Conservation (phyloP, 208 protist genomes). For the Angomonas ambiguus region DNA sequence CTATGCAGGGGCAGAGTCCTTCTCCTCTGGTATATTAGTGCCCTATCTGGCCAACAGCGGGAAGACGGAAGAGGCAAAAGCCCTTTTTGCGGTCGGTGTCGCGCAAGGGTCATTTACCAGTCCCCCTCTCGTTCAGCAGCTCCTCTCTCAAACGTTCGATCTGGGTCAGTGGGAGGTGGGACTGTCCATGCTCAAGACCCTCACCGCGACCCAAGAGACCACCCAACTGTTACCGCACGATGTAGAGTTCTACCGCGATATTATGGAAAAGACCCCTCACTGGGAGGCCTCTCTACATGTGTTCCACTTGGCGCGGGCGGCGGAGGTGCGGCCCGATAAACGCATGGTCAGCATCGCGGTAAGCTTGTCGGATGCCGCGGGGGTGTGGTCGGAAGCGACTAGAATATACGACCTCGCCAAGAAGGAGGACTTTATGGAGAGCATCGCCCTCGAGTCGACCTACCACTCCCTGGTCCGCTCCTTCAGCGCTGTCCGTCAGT, state of each 20-base stretch:
- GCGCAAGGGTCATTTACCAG: slow-evolving; percentile 67
- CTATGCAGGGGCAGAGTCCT: slow-evolving; percentile 58
- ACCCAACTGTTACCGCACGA: slow-evolving; percentile 52
- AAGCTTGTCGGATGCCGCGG: slow-evolving; percentile 57
- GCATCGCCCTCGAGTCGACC: slow-evolving; percentile 38
- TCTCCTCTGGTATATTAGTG: slow-evolving; percentile 71
- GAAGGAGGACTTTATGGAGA: slow-evolving; percentile 57
- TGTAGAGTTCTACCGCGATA: slow-evolving; percentile 48
- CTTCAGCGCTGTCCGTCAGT: slow-evolving; percentile 64
- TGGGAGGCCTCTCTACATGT: slow-evolving; percentile 59
- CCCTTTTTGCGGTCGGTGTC: slow-evolving; percentile 54
- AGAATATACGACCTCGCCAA: slow-evolving; percentile 71
- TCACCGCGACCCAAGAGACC: slow-evolving; percentile 57
- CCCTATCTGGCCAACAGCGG: slow-evolving; percentile 69
- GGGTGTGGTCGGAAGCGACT: slow-evolving; percentile 63
- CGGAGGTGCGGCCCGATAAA: slow-evolving; percentile 56
- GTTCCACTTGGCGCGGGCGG: slow-evolving; percentile 49
- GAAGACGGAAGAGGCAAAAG: slow-evolving; percentile 35
- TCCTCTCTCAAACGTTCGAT: slow-evolving; percentile 53
- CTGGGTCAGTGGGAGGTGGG: slow-evolving; percentile 64
- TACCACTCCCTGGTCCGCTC: slow-evolving; percentile 74
- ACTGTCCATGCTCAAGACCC: slow-evolving; percentile 64
- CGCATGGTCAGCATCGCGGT: slow-evolving; percentile 53
- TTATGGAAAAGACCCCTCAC: slow-evolving; percentile 56
- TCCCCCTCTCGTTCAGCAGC: slow-evolving; percentile 40